Base-by-base conservation (phyloP, 129 eudicot species). In the Flaveria ramosissima region DNA sequence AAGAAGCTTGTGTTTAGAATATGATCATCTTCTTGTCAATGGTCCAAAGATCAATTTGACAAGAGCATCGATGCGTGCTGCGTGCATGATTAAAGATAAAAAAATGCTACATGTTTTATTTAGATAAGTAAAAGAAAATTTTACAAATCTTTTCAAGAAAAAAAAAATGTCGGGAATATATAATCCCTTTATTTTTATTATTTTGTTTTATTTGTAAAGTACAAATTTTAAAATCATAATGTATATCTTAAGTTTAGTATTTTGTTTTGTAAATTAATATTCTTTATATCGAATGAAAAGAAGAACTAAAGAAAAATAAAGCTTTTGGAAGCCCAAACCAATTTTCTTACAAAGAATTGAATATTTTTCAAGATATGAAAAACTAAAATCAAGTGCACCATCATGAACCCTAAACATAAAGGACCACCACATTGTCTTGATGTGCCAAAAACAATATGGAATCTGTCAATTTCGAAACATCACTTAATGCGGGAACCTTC, bases 381-480 rank as follows among this genome's bases (percentile, higher is more conserved):
- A 36, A 4, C 1, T 26, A 32, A 77, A 30, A 14, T 46, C 42
- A 39, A 71, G 51, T 46, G 65, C 71, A 27, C 9, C 68, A 61
- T 26, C 52, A 78, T 46, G 17, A 73, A 64, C 69, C 83, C 81
- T 64, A 69, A 64, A 74, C 72, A 80, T 7, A 26, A 52, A 77
- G 86, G 85, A 80, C 79, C 81, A 72, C 78, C 36, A 52, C 79
- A 73, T 73, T 84, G 83, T 76, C 80, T 52, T 71, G 70, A 82
- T 77, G 64, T 72, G 76, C 81, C 82, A 81, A 86, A 61, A 70
- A 84, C 72, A 83, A 73, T 63, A 74, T 46, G 81, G 88, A 59
- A 75, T 83, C 57, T 71, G 74, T 77, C 86, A 13, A 79, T 56
- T 61, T 61, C 65, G 65, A 71, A 51, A 59, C 23, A 53, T 64